Evolutionary conservation across 345 rosid species (phyloP), one percentile per base, ranked within the genome.

Genomic region (Cardamine chenopodiifolia): DNA sequence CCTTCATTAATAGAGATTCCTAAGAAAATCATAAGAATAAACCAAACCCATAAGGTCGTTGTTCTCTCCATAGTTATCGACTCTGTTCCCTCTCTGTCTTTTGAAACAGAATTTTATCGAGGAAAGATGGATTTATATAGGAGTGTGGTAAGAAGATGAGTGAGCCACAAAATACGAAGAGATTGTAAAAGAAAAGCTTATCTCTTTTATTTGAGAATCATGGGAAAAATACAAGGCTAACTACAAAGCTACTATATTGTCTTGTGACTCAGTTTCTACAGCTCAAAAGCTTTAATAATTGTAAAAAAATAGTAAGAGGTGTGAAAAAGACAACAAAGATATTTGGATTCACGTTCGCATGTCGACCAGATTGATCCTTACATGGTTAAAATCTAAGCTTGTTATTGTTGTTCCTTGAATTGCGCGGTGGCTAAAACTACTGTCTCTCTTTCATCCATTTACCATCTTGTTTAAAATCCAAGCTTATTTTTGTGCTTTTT

Each of bases 201-300:
- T 77, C 76, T 48, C 48, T 55, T 64, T 40, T 13, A 17, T 32
- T 4, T 55, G 72, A 37, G 22, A 70, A 29, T 70, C 80, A 77
- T 77, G 76, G 66, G 76, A 57, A 64, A 66, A 35, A 48, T 64
- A 77, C 67, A 77, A 56, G 40, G 55, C 13, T 63, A 63, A 63
- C 80, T 76, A 70, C 53, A 62, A 19, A 62, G 62, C 76, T 64
- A 40, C 55, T 55, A 28, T 77, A 7, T 1, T 25, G 10, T 57
- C 80, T 71, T 58, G 80, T 57, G 80, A 77, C 75, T 64, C 72
- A 32, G 32, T 45, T 32, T 70, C 61, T 56, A 70, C 80, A 77
- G 72, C 76, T 64, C 70, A 77, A 29, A 47, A 48, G 39, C 28
- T 67, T 37, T 20, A 53, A 69, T 54, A 32, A 76, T 76, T 76